Percentiles rank a stretch among this genome's conserved stretches.
Conservation (phyloP, 129 eudicot species). For the Arctium lappa region DNA sequence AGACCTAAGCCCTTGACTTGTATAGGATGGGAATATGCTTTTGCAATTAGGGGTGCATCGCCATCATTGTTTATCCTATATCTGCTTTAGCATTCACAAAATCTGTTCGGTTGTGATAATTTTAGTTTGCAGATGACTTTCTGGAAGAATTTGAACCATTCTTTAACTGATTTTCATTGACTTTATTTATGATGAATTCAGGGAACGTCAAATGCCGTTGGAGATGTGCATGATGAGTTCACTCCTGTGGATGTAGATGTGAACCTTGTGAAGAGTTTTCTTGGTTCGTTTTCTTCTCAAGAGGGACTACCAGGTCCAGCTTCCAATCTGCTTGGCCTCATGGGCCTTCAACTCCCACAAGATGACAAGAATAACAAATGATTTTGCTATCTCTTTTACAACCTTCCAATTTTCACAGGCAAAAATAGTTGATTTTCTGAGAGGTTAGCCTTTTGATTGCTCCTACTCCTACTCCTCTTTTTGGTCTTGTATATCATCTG, state of each 20-base stretch:
- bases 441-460: background rate
- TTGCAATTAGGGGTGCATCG: too few relatives aligned
- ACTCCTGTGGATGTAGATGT: conserved; percentile 83
- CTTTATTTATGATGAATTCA: conserved; percentile 24
- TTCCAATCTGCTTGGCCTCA: conserved; percentile 84
- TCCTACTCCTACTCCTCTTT: conserved; percentile 7
- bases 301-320: conserved; percentile 97
- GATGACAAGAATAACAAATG: conserved; percentile 53
- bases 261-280: conserved; percentile 79
- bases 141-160: background rate
- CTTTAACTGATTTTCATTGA: background rate
- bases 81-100: too few relatives aligned
- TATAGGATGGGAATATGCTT: too few relatives aligned
- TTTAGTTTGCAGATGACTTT: background rate
- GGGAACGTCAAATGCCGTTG: conserved; percentile 60
- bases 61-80: too few relatives aligned
- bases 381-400: background rate
- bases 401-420: background rate
- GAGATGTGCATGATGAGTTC: conserved; percentile 54
- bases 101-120: too few relatives aligned
- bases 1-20: too few relatives aligned
- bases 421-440: background rate
- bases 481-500: background rate
- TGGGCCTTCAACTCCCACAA: conserved; percentile 91
- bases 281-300: conserved; percentile 87